Evolutionary conservation across 2,329 filamentous ascomycete genomes (phyloP).

Genomic region (Fusarium sp.): DNA sequence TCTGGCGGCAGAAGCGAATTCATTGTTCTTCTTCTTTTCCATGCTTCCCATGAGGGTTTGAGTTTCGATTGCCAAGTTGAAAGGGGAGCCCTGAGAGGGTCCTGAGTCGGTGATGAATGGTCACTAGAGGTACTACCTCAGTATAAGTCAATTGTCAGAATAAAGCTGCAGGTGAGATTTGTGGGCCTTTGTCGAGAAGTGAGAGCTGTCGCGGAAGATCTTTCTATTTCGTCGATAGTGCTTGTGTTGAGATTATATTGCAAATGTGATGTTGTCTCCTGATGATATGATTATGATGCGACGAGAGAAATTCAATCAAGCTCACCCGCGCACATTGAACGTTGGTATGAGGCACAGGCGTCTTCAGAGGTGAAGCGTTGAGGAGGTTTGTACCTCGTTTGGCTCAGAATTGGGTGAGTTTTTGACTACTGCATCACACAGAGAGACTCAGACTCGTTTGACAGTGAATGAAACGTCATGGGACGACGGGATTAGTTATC

Average conservation of each 20-base stretch:
- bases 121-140: constrained; percentile 22
- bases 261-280: neutral
- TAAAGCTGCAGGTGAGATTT: constrained; percentile 9
- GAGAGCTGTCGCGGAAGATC: constrained; percentile 2
- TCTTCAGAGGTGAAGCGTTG: constrained; percentile 1
- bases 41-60: constrained; percentile 9
- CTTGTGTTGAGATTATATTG: constrained; percentile 7
- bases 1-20: constrained; percentile 42
- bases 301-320: constrained; percentile 14
- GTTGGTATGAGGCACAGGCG: neutral
- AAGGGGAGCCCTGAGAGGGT: neutral
- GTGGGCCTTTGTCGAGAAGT: constrained; percentile 7
- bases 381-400: neutral
- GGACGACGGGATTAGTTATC: constrained; percentile 26
- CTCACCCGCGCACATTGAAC: constrained; percentile 18
- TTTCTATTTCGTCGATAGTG: neutral
- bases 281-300: constrained; percentile 33
- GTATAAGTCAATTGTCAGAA: constrained; percentile 14
- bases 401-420: constrained; percentile 2
- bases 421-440: constrained; percentile 30
- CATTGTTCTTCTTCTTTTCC: constrained; percentile 39
- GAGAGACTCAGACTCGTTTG: constrained; percentile 12
- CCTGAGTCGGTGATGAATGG: neutral
- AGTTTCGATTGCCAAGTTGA: neutral
- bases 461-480: constrained; percentile 39